These are phyloP conservation scores for Spathaspora boniae DNA, from an alignment of 805 yeast species.

Conservation along the genomic window DNA sequence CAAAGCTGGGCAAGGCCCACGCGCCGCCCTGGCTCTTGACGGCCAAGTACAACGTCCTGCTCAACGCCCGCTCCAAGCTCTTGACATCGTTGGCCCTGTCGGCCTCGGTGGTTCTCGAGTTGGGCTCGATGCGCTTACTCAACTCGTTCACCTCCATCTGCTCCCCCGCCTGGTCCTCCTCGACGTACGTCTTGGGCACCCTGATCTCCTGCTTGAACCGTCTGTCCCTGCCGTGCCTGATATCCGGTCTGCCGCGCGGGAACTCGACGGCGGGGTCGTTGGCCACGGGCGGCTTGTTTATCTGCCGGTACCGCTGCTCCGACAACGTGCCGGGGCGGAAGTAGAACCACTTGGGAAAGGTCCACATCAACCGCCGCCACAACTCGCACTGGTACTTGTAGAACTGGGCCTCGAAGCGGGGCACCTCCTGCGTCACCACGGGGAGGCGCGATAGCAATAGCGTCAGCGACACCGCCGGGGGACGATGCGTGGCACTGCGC, in stretches of 20 bases:
- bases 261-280: conserved; percentile 74
- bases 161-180: conserved; percentile 18
- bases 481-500: conserved; percentile 8
- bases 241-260: conserved; percentile 80
- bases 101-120: conserved; percentile 73
- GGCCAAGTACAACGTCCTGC: conserved; percentile 75
- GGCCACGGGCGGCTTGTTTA: conserved; percentile 72
- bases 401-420: conserved; percentile 69
- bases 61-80: conserved; percentile 75
- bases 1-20: conserved; percentile 87
- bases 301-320: conserved; percentile 72
- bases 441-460: conserved; percentile 79
- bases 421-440: conserved; percentile 72
- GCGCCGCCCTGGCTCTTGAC: conserved; percentile 42
- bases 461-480: conserved; percentile 39
- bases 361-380: conserved; percentile 92
- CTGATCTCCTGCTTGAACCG: conserved; percentile 71
- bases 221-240: conserved; percentile 86
- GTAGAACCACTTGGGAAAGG: conserved; percentile 91
- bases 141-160: conserved; percentile 37
- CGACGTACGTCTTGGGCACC: conserved; percentile 65
- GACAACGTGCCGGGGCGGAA: conserved; percentile 87
- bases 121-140: conserved; percentile 64
- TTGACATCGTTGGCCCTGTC: conserved; percentile 59
- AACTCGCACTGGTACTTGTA: conserved; percentile 82